Conservation (phyloP, 2,329 filamentous ascomycete species). For the Penicillium paneum region DNA sequence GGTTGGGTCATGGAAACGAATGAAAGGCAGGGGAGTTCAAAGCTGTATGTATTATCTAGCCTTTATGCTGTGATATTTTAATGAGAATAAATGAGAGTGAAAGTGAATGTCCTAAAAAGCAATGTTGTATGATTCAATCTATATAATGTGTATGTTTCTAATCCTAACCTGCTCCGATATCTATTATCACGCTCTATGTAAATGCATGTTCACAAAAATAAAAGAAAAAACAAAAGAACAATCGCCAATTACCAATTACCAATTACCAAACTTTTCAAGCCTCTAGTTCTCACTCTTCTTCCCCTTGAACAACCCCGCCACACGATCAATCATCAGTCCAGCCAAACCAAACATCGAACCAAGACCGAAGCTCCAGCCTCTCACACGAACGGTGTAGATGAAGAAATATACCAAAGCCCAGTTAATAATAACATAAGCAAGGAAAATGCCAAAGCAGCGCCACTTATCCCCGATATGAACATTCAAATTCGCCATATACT, state of each 20-base stretch:
- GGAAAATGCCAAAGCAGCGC: constrained; percentile 69
- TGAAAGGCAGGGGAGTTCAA: neutral
- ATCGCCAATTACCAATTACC: too few relatives aligned
- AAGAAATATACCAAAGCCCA: constrained; percentile 74
- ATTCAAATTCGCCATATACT: constrained; percentile 63
- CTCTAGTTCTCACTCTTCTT: constrained; percentile 20
- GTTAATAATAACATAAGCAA: constrained; percentile 67
- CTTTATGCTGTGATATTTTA: neutral
- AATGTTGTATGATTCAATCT: neutral
- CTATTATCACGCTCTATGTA: constrained; percentile 17
- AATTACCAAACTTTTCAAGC: constrained; percentile 5
- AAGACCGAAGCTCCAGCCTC: constrained; percentile 68
- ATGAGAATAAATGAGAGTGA: neutral
- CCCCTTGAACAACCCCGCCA: constrained; percentile 28
- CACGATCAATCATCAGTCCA: constrained; percentile 41
- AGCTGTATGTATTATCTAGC: neutral
- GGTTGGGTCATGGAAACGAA: neutral
- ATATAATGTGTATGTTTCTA: neutral
- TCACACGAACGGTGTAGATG: constrained; percentile 68
- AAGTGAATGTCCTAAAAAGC: neutral
- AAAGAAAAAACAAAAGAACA: neutral
- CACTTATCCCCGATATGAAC: constrained; percentile 62
- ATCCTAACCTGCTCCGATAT: neutral
- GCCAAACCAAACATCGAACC: constrained; percentile 53
- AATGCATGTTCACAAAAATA: constrained; percentile 18